Percentiles rank a stretch among this genome's conserved stretches.
Conservation (phyloP, 2,329 filamentous ascomycete genomes). For the Colletotrichum cordylinicola region DNA sequence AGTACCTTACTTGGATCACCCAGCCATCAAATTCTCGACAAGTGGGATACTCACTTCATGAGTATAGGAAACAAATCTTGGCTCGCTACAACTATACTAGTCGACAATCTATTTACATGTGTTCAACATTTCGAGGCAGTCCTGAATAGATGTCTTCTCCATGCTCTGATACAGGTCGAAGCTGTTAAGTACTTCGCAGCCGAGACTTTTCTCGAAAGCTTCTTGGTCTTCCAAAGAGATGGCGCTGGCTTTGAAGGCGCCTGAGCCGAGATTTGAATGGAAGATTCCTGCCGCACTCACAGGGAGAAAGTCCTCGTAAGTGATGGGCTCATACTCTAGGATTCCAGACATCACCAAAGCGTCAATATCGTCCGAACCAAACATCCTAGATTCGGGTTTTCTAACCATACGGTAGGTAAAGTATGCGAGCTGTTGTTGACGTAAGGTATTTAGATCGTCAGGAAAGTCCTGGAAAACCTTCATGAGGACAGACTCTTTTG, state of each 20-base stretch:
- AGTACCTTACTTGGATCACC: background rate
- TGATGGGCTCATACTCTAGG: conserved; percentile 46
- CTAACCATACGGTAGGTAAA: conserved; percentile 33
- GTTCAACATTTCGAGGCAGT: background rate
- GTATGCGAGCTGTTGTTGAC: conserved; percentile 40
- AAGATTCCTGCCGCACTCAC: conserved; percentile 58
- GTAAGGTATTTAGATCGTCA: conserved; percentile 43
- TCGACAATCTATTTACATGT: background rate
- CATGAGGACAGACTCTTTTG: conserved; percentile 14
- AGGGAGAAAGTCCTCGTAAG: conserved; percentile 60
- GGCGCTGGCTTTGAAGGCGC: background rate
- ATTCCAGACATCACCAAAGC: conserved; percentile 35
- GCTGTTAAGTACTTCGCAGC: background rate
- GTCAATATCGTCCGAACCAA: conserved; percentile 23
- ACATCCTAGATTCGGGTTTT: background rate
- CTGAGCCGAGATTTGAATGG: conserved; percentile 41
- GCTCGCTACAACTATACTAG: background rate
- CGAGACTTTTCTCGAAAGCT: background rate
- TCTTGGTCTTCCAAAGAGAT: background rate
- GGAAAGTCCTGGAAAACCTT: conserved; percentile 42
- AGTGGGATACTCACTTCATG: background rate
- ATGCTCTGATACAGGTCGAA: background rate
- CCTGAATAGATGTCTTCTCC: background rate
- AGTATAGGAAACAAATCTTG: background rate
- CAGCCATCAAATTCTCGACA: background rate